Evolutionary conservation across 371 early-diverging fungal species (phyloP).

Genomic region (Rhizopus microsporus): DNA sequence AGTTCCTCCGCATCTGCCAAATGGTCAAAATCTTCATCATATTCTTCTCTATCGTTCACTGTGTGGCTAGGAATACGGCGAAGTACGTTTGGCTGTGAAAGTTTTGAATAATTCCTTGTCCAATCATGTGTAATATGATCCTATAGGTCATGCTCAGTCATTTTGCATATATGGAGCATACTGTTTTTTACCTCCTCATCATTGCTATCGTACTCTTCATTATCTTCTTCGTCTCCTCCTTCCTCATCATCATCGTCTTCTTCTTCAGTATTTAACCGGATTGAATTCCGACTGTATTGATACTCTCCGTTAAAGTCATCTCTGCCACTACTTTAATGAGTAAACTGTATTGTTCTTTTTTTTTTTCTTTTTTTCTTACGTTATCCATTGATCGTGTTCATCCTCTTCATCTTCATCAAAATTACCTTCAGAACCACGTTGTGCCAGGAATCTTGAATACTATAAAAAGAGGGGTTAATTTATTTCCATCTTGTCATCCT

Average conservation of each 20-base stretch:
- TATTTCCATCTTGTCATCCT: neutral
- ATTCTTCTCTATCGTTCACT: constrained; percentile 25
- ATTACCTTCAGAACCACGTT: constrained; percentile 29
- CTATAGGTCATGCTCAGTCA: neutral
- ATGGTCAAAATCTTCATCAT: constrained; percentile 42
- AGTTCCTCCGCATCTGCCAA: constrained; percentile 37
- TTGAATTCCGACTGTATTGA: constrained; percentile 7
- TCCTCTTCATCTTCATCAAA: constrained; percentile 40
- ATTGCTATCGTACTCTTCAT: constrained; percentile 20
- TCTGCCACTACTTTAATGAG: constrained; percentile 19
- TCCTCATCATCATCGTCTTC: constrained; percentile 10
- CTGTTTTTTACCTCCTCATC: constrained; percentile 21
- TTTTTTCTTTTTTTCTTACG: constrained; percentile 14
- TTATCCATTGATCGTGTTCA: constrained; percentile 27
- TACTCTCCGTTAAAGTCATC: constrained; percentile 29
- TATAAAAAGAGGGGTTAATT: neutral
- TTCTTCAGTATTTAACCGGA: constrained; percentile 1
- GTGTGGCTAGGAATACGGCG: constrained; percentile 30
- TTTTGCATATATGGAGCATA: neutral
- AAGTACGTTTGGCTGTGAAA: constrained; percentile 39
- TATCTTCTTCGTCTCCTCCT: constrained; percentile 15
- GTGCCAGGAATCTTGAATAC: constrained; percentile 32
- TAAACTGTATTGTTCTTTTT: neutral
- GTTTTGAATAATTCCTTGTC: constrained; percentile 41
- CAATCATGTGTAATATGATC: constrained; percentile 28